Percentiles rank a stretch among this genome's conserved stretches.
These are phyloP conservation scores for Fusarium phyllophilum DNA, from an alignment of 2,329 filamentous ascomycete genomes.

Conservation along the genomic window DNA sequence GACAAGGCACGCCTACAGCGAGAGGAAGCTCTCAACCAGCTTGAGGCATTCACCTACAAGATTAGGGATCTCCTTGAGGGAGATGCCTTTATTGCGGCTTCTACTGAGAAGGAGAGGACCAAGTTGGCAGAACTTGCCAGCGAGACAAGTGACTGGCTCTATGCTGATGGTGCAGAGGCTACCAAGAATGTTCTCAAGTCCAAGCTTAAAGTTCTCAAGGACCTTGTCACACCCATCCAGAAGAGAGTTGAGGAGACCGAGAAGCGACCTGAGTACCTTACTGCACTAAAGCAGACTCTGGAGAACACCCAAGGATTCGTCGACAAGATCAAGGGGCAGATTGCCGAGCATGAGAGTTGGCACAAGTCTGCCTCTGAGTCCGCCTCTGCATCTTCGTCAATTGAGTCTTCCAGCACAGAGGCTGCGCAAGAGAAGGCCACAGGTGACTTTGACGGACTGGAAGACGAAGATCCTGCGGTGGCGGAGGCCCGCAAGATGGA, in stretches of 20 bases:
- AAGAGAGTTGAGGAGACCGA: constrained; percentile 77
- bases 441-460: constrained; percentile 77
- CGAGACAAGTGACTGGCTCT: constrained; percentile 87
- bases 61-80: constrained; percentile 84
- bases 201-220: constrained; percentile 80
- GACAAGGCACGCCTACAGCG: constrained; percentile 80
- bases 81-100: constrained; percentile 76
- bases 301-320: constrained; percentile 77
- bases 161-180: constrained; percentile 83
- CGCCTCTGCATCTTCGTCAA: constrained; percentile 56
- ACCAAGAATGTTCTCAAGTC: constrained; percentile 77
- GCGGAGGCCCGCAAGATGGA: constrained; percentile 57
- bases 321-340: constrained; percentile 74
- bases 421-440: constrained; percentile 60
- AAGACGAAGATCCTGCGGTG: constrained; percentile 69
- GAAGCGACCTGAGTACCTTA: constrained; percentile 76
- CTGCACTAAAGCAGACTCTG: constrained; percentile 75
- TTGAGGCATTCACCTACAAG: constrained; percentile 94
- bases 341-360: constrained; percentile 73
- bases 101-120: constrained; percentile 74
- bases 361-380: constrained; percentile 65
- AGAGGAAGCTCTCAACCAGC: constrained; percentile 88
- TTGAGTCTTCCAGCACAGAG: constrained; percentile 53
- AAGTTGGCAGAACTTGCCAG: constrained; percentile 74
- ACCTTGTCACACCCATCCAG: constrained; percentile 80